Conservation (phyloP, 352 stramenopile species). For the Pythium scleroteichum region DNA sequence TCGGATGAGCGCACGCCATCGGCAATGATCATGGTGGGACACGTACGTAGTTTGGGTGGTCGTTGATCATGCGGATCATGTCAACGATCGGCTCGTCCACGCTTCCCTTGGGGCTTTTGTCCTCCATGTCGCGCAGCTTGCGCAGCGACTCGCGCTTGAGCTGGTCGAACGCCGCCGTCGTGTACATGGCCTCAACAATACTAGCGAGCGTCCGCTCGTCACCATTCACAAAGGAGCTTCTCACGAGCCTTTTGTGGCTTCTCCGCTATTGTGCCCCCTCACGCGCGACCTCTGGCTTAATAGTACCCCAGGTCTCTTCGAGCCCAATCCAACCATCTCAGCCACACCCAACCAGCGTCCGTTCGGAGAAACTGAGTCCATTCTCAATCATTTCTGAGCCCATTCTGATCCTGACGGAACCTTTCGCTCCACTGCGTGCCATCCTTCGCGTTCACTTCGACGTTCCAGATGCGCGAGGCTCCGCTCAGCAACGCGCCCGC, state of each 20-base stretch:
- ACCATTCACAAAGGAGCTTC: constrained; percentile 13
- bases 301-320: constrained; percentile 15
- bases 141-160: constrained; percentile 86
- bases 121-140: constrained; percentile 77
- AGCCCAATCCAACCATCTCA: no score
- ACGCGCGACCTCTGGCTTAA: constrained; percentile 17
- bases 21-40: background rate
- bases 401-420: constrained; percentile 6
- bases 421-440: constrained; percentile 26
- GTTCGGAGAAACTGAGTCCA: constrained; percentile 11
- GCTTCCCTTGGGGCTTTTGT: constrained; percentile 91
- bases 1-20: background rate
- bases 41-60: constrained; percentile 80
- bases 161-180: constrained; percentile 58
- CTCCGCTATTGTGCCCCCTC: constrained; percentile 10
- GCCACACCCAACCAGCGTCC: no score
- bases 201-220: constrained; percentile 1
- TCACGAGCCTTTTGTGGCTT: background rate
- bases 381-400: no score
- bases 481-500: background rate
- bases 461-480: no score
- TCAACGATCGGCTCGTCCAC: constrained; percentile 89
- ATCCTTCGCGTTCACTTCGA: constrained; percentile 2
- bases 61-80: constrained; percentile 87
- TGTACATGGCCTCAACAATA: background rate